Base-by-base conservation (phyloP, 2,329 filamentous ascomycete species). In the Aureobasidium sp. region DNA sequence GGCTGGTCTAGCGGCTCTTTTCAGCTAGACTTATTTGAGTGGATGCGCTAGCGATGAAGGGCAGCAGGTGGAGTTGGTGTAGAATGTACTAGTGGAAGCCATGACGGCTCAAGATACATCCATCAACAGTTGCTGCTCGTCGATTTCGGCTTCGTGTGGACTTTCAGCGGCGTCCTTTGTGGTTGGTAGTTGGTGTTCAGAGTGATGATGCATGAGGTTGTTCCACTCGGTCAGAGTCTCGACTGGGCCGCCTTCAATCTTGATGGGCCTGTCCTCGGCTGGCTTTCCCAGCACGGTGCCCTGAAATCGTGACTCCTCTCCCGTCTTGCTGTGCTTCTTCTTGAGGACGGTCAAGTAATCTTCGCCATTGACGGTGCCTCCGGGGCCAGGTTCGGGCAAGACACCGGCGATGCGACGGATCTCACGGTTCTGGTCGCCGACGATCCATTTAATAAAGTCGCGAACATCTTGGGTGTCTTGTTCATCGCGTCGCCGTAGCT, bases 291-390 rank as follows among this genome's bases (percentile, higher is more conserved):
- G 79, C 0, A 94, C 83, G 0, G 93, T 96, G 34, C 90, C 91
- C 67, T 88, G 85, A 73, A 91, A 96, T 69, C 93, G 87, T 11
- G 87, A 87, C 70, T 96, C 91, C 70, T 95, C 91, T 65, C 89
- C 90, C 0, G 88, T 89, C 69, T 94, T 95, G 76, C 87, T 91
- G 74, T 96, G 90, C 71, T 95, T 96, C 76, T 92, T 94, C 75
- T 96, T 97, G 45, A 97, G 78, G 5, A 86, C 73, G 22, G 74
- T 78, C 57, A 81, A 64, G 64, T 79, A 80, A 64, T 81, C 79
- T 66, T 80, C 78, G 70, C 72, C 17, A n/a, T 65, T 77, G 42
- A 81, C 77, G 65, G 82, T 78, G 17, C 80, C 80, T 14, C 77
- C 76, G 67, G 81, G 76, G 31, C 72, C 78, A 6, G 84, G 83